Evolutionary conservation across 306 rosid species (phyloP).

Genomic region (Coriaria nepalensis): DNA sequence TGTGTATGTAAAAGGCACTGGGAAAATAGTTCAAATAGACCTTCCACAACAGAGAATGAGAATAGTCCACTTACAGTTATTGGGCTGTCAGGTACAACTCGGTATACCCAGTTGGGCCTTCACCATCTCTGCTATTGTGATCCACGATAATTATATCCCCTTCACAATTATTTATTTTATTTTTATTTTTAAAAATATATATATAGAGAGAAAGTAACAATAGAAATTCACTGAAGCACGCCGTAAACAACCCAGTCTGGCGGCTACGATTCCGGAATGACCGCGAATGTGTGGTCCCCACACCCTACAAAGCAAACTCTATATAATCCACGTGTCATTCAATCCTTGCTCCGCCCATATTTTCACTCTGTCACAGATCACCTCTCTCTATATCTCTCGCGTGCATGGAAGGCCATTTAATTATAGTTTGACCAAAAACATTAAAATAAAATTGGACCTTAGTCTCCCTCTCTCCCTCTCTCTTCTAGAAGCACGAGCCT

Average conservation of each 20-base stretch:
- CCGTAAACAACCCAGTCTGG: slow-evolving; percentile 22
- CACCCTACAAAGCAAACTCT: not conserved
- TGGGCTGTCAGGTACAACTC: no score
- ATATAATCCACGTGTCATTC: slow-evolving; percentile 11
- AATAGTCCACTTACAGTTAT: no score
- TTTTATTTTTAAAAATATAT: no score
- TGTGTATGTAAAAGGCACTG: no score
- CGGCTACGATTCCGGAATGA: slow-evolving; percentile 23
- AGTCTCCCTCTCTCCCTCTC: not conserved
- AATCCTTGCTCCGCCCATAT: not conserved
- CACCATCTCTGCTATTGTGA: no score
- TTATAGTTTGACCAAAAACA: slow-evolving; percentile 24
- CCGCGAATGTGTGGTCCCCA: slow-evolving; percentile 22
- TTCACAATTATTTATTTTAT: no score
- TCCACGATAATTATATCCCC: slow-evolving; percentile 7
- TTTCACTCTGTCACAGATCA: not conserved
- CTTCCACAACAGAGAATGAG: no score
- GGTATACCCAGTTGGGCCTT: no score
- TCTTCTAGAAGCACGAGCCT: slow-evolving; percentile 23
- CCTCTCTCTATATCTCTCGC: slow-evolving; percentile 6
- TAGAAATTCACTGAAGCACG: no score
- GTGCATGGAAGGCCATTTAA: slow-evolving; percentile 32
- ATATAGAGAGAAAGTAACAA: no score
- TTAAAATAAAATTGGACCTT: no score
- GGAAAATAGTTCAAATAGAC: no score